Percentiles rank a stretch among this genome's conserved stretches.
Conservation (phyloP, 805 yeast species). For the Saccharomycopsis vini region DNA sequence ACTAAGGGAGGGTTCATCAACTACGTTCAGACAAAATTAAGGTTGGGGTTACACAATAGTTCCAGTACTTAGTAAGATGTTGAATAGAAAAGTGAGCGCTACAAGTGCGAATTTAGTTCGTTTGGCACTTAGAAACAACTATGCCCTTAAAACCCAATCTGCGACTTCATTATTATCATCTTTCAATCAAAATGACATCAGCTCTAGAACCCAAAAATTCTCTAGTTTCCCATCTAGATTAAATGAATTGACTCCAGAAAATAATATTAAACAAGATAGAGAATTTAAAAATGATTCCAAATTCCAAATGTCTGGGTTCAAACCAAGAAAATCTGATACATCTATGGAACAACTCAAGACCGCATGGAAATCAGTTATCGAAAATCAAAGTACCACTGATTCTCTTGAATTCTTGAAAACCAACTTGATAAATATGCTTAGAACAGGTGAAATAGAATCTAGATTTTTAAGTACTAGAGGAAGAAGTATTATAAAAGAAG, state of each 20-base stretch:
- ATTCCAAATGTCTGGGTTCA: background rate
- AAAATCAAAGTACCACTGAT: conserved; percentile 3
- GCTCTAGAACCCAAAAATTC: background rate
- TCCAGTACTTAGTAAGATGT: too few relatives aligned
- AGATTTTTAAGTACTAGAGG: background rate
- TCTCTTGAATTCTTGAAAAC: conserved; percentile 8
- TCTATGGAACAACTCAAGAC: background rate
- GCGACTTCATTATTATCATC: background rate
- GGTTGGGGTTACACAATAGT: too few relatives aligned
- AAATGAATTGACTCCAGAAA: too few relatives aligned
- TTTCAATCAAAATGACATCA: background rate
- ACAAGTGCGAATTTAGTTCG: conserved; percentile 2
- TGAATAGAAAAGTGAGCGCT: background rate
- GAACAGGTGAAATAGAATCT: background rate
- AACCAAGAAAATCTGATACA: too few relatives aligned
- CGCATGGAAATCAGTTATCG: background rate
- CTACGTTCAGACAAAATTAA: too few relatives aligned
- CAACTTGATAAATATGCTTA: background rate
- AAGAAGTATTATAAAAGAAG: too few relatives aligned
- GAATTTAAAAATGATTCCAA: background rate
- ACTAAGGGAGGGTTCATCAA: too few relatives aligned
- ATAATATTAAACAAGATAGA: too few relatives aligned
- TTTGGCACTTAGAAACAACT: conserved; percentile 6
- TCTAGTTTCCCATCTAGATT: too few relatives aligned
- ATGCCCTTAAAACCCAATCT: background rate